These are phyloP conservation scores for Lactarius trivialis DNA, from an alignment of 768 basidiomycete species.

Conservation along the genomic window DNA sequence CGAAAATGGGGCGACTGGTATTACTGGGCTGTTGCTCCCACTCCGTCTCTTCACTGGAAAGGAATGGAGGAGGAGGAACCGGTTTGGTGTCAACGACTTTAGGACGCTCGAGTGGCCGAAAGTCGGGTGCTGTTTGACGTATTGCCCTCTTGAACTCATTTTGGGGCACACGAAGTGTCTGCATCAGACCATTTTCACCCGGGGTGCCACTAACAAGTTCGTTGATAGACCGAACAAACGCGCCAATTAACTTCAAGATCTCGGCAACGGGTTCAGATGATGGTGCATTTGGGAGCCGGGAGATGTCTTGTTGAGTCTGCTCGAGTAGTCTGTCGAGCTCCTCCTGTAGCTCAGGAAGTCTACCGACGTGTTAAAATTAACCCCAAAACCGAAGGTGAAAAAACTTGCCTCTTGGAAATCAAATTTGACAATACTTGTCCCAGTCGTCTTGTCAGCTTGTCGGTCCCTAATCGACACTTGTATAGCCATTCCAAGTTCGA, in stretches of 20 bases:
- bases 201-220: slow-evolving; percentile 48
- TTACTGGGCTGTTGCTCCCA: slow-evolving; percentile 23
- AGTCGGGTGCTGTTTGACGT: slow-evolving; percentile 45
- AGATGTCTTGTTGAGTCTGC: slow-evolving; percentile 29
- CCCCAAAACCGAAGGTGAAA: not conserved
- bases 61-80: slow-evolving; percentile 27
- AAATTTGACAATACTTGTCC: slow-evolving; percentile 11
- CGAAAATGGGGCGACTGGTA: slow-evolving; percentile 31
- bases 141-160: slow-evolving; percentile 41
- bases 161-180: slow-evolving; percentile 43
- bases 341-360: slow-evolving; percentile 53
- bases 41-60: slow-evolving; percentile 36
- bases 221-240: slow-evolving; percentile 40
- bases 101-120: slow-evolving; percentile 40
- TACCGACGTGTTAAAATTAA: slow-evolving; percentile 24
- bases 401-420: slow-evolving; percentile 17
- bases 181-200: slow-evolving; percentile 44
- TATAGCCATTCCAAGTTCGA: slow-evolving; percentile 12
- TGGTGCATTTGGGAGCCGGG: slow-evolving; percentile 40
- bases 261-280: slow-evolving; percentile 50
- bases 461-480: slow-evolving; percentile 18
- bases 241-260: slow-evolving; percentile 40
- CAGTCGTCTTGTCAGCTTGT: slow-evolving; percentile 12
- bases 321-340: slow-evolving; percentile 43
- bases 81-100: not conserved